A percentile compares a stretch with the other conserved stretches of the same genome.
phyloP scores from a whole-genome alignment of 2,329 filamentous ascomycete species.

The Ceratocystis huliohia region DNA sequence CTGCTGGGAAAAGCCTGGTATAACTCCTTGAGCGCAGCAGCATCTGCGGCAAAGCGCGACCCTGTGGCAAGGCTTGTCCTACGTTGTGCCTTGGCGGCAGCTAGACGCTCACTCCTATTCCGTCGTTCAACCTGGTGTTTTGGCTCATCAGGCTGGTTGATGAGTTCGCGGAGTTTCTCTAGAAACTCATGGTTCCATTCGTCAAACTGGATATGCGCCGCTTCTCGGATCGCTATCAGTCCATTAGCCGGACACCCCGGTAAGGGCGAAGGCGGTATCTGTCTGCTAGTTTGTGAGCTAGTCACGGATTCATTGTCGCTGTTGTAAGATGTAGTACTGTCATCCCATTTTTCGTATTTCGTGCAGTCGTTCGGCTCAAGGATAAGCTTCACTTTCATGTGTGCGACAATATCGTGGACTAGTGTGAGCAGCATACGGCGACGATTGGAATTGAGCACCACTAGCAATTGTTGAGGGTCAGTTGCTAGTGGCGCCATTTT shows the following conservation, averaged over 20 bases:
- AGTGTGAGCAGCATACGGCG: slow-evolving; percentile 41
- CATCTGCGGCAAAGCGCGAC: slow-evolving; percentile 27
- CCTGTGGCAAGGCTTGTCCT: slow-evolving; percentile 28
- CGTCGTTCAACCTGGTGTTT: slow-evolving; percentile 37
- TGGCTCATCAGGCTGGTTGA: slow-evolving; percentile 26
- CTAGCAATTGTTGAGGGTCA: slow-evolving; percentile 43
- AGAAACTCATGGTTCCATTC: slow-evolving; percentile 18
- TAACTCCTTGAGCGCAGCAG: slow-evolving; percentile 37
- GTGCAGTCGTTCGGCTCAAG: slow-evolving; percentile 17
- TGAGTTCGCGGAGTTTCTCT: slow-evolving; percentile 16
- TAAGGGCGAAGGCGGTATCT: neutral
- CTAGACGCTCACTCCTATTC: slow-evolving; percentile 33
- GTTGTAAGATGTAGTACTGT: slow-evolving; percentile 18
- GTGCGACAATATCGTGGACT: slow-evolving; percentile 38
- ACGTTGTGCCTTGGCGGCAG: slow-evolving; percentile 8
- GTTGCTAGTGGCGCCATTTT: slow-evolving; percentile 42
- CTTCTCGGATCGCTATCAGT: slow-evolving; percentile 21
- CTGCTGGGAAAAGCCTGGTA: slow-evolving; percentile 43
- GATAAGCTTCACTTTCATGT: slow-evolving; percentile 42
- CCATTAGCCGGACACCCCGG: slow-evolving; percentile 16
- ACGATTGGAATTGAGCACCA: slow-evolving; percentile 40
- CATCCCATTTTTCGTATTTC: slow-evolving; percentile 15
- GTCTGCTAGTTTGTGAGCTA: neutral
- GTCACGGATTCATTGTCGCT: slow-evolving; percentile 12
- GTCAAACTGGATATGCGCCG: slow-evolving; percentile 17